Conservation (phyloP, 768 basidiomycete genomes). For the Mycena vulgaris region DNA sequence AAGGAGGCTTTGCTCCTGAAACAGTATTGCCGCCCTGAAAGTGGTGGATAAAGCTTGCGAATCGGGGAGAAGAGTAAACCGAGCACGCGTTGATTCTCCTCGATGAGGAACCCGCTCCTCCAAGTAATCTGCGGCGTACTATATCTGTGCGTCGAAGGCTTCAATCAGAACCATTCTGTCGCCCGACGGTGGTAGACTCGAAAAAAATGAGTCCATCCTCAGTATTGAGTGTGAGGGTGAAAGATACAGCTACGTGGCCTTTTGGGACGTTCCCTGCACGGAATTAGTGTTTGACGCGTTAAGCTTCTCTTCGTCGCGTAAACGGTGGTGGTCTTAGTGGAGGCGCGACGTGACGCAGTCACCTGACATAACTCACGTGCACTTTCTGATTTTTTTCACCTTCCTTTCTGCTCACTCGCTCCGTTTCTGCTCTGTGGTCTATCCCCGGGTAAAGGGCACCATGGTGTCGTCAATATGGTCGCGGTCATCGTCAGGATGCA, state of each 20-base stretch:
- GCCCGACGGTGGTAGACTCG: too few species aligned
- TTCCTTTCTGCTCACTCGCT: not conserved
- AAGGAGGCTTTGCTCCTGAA: not conserved
- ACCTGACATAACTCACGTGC: too few species aligned
- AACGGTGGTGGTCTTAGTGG: too few species aligned
- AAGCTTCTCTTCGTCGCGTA: too few species aligned
- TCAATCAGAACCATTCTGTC: too few species aligned
- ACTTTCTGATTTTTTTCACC: not conserved
- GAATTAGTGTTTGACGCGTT: too few species aligned
- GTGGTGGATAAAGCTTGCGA: conserved; percentile 10
- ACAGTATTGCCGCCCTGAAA: not conserved
- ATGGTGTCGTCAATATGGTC: conserved; percentile 33
- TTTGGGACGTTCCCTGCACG: too few species aligned
- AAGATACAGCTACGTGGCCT: too few species aligned
- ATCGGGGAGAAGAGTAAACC: conserved; percentile 8
- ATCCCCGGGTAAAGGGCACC: not conserved
- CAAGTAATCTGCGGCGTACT: not conserved
- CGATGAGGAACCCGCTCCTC: not conserved
- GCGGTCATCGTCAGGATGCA: conserved; percentile 33
- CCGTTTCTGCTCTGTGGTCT: not conserved
- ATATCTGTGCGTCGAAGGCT: too few species aligned
- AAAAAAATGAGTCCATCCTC: too few species aligned
- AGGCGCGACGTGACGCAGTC: too few species aligned
- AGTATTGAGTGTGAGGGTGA: too few species aligned
- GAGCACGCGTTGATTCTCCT: conserved; percentile 11